These are phyloP conservation scores for Helianthus tuberosus DNA, from an alignment of 129 eudicot genomes.

Conservation along the genomic window DNA sequence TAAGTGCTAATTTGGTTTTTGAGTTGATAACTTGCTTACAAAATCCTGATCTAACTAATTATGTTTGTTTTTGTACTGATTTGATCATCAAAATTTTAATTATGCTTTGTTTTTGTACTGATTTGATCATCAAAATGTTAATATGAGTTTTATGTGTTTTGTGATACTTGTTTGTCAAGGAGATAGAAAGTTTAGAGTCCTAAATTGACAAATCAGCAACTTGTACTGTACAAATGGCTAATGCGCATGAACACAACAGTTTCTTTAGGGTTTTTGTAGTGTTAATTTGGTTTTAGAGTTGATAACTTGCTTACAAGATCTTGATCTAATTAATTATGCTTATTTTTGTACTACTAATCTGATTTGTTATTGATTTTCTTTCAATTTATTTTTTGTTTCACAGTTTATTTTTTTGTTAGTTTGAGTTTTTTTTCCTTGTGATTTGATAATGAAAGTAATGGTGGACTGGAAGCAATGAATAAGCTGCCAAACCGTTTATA, in stretches of 20 bases:
- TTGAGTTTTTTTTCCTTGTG: too few relatives aligned
- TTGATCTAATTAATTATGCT: slow-evolving; percentile 15
- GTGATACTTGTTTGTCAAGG: slow-evolving; percentile 12
- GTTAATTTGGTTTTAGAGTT: slow-evolving; percentile 7
- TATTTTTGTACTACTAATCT: slow-evolving; percentile 3
- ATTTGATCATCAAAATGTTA: background rate
- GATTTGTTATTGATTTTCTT: slow-evolving; percentile 1
- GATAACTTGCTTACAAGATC: slow-evolving; percentile 12
- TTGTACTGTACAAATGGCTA: slow-evolving; percentile 15
- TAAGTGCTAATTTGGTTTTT: slow-evolving; percentile 7
- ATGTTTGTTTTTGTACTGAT: background rate
- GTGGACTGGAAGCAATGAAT: too few relatives aligned
- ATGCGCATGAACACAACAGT: background rate
- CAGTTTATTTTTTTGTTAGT: background rate
- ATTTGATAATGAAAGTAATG: too few relatives aligned
- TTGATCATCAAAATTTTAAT: too few relatives aligned
- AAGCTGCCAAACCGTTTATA: too few relatives aligned
- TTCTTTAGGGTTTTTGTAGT: background rate
- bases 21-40: background rate
- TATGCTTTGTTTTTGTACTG: background rate
- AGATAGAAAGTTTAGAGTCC: background rate
- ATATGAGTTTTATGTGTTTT: slow-evolving; percentile 11
- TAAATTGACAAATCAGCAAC: background rate
- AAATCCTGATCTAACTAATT: slow-evolving; percentile 24
- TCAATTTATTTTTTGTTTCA: background rate